Conservation (phyloP, 129 eudicot genomes). For the Tanacetum coccineum region DNA sequence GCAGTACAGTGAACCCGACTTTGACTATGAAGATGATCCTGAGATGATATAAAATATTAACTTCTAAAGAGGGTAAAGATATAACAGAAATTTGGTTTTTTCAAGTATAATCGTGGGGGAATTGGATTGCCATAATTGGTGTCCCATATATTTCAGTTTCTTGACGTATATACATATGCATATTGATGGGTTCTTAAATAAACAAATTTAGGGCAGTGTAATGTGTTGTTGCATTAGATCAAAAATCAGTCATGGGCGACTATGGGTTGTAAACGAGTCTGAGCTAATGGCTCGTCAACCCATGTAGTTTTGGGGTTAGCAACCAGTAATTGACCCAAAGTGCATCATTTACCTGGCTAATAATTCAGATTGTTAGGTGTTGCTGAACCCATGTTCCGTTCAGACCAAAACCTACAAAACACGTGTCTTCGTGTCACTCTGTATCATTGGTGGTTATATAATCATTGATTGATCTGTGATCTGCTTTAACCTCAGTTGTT, state of each 20-base stretch:
- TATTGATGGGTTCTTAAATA: conserved; percentile 10
- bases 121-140: conserved; percentile 12
- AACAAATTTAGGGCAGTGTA: conserved; percentile 9
- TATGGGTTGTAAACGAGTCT: background rate
- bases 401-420: background rate
- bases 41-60: conserved; percentile 34
- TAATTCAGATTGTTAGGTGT: background rate
- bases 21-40: conserved; percentile 89
- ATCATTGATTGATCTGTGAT: background rate
- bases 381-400: background rate
- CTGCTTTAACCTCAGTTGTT: conserved; percentile 4
- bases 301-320: background rate
- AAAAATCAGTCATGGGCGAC: background rate
- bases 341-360: background rate
- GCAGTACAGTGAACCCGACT: conserved; percentile 84
- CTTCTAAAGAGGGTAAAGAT: conserved; percentile 8
- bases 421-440: background rate
- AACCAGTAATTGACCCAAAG: background rate
- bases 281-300: background rate
- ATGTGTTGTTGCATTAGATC: conserved; percentile 6
- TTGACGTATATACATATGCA: conserved; percentile 19
- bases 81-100: conserved; percentile 18
- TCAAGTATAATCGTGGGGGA: conserved; percentile 11
- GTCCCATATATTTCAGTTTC: conserved; percentile 13
- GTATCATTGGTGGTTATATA: background rate